phyloP scores from a whole-genome alignment of 2,329 filamentous ascomycete genomes.

The Aspergillus viridinutans region DNA sequence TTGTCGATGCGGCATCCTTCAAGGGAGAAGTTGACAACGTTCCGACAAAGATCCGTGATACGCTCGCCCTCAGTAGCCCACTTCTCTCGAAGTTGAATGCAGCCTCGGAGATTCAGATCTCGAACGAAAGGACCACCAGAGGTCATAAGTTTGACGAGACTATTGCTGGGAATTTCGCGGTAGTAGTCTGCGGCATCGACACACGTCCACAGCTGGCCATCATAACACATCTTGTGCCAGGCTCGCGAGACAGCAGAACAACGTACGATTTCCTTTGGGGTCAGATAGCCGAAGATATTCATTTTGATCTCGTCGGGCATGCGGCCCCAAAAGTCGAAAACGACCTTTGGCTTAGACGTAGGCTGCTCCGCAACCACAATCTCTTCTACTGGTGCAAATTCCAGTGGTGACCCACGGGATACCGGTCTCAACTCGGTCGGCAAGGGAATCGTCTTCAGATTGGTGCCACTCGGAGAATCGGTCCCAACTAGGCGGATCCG shows the following conservation, averaged over 20 bases:
- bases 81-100: constrained; percentile 79
- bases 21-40: constrained; percentile 80
- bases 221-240: constrained; percentile 82
- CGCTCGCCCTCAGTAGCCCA: constrained; percentile 64
- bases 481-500: constrained; percentile 54
- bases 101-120: constrained; percentile 85
- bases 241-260: constrained; percentile 71
- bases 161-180: constrained; percentile 75
- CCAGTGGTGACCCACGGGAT: constrained; percentile 37
- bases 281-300: constrained; percentile 69
- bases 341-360: constrained; percentile 29
- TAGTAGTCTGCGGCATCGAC: constrained; percentile 87
- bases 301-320: constrained; percentile 81
- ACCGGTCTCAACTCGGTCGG: constrained; percentile 58
- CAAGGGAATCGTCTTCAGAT: constrained; percentile 55
- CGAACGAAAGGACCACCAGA: constrained; percentile 85
- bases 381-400: constrained; percentile 14
- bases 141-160: constrained; percentile 78
- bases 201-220: constrained; percentile 87
- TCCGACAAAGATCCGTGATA: constrained; percentile 78
- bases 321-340: constrained; percentile 69
- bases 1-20: constrained; percentile 87
- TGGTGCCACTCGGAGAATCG: constrained; percentile 35
- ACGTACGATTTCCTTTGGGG: constrained; percentile 75
- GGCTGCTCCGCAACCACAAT: constrained; percentile 14